These are phyloP conservation scores for Bacidia gigantensis DNA, from an alignment of 495 filamentous ascomycete genomes.

Conservation along the genomic window DNA sequence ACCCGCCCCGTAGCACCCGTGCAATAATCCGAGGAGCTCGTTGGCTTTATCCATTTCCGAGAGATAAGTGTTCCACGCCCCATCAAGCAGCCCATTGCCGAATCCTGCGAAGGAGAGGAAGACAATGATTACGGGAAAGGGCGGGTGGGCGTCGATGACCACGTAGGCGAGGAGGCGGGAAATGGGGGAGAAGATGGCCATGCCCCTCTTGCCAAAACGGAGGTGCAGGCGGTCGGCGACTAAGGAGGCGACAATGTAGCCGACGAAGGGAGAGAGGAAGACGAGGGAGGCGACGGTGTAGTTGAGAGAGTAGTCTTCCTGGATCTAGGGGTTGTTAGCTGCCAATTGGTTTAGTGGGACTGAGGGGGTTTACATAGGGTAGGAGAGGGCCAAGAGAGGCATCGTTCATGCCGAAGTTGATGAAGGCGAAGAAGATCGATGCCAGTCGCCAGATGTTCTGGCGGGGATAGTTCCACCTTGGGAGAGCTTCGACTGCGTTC, in stretches of 20 bases:
- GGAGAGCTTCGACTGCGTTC: slow-evolving; percentile 12
- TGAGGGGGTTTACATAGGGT: slow-evolving; percentile 34
- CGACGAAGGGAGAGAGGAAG: slow-evolving; percentile 47
- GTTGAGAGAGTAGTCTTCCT: slow-evolving; percentile 42
- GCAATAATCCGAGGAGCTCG: slow-evolving; percentile 42
- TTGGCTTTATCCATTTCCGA: slow-evolving; percentile 50
- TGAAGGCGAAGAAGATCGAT: slow-evolving; percentile 57
- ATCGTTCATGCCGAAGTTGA: slow-evolving; percentile 74
- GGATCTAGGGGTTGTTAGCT: slow-evolving; percentile 29
- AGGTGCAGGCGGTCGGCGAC: slow-evolving; percentile 46
- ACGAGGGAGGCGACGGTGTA: slow-evolving; percentile 49
- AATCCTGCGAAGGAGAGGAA: slow-evolving; percentile 46
- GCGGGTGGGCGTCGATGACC: slow-evolving; percentile 44
- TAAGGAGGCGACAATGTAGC: slow-evolving; percentile 42
- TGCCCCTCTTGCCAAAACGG: slow-evolving; percentile 56
- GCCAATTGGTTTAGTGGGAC: not conserved
- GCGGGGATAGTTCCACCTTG: slow-evolving; percentile 57
- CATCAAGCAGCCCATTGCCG: slow-evolving; percentile 49
- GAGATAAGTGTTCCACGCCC: slow-evolving; percentile 53
- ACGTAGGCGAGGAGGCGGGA: slow-evolving; percentile 53
- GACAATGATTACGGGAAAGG: slow-evolving; percentile 44
- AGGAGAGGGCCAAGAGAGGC: slow-evolving; percentile 65
- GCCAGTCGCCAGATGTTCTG: slow-evolving; percentile 52
- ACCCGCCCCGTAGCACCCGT: slow-evolving; percentile 45
- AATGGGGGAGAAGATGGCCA: slow-evolving; percentile 50